A percentile compares a stretch with the other conserved stretches of the same genome.
Conservation (phyloP, 345 rosid species). For the Fremontodendron californicum region DNA sequence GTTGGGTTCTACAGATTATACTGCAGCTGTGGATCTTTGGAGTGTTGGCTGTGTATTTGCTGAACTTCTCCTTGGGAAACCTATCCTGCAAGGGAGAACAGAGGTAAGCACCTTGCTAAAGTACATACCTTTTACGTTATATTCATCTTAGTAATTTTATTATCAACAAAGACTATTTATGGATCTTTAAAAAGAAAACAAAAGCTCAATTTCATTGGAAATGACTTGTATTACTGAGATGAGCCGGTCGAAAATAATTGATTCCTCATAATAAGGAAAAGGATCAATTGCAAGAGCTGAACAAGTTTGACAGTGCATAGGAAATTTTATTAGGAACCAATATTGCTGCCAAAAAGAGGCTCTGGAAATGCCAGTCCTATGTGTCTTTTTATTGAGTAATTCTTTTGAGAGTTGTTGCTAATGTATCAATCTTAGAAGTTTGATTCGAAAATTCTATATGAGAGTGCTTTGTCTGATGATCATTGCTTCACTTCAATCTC, state of each 20-base stretch:
- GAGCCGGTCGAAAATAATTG: not conserved
- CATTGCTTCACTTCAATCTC: not conserved
- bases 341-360: not conserved
- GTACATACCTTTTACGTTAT: not conserved
- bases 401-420: not conserved
- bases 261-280: not conserved
- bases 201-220: not conserved
- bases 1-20: slow-evolving; percentile 88
- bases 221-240: not conserved
- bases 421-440: not conserved
- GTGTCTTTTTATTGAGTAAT: not conserved
- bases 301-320: not conserved
- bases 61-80: slow-evolving; percentile 78
- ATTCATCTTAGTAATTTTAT: not conserved
- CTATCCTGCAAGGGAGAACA: slow-evolving; percentile 92
- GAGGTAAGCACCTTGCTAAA: slow-evolving; percentile 53
- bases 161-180: not conserved
- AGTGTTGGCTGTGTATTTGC: slow-evolving; percentile 99
- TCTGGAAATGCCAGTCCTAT: not conserved
- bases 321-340: not conserved
- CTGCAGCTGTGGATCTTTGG: slow-evolving; percentile 90
- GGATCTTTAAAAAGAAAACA: not conserved
- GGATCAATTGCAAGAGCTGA: not conserved
- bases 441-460: not conserved
- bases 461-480: not conserved